Evolutionary conservation across 2,329 filamentous ascomycete species (phyloP).

Genomic region (Alternaria longipes): DNA sequence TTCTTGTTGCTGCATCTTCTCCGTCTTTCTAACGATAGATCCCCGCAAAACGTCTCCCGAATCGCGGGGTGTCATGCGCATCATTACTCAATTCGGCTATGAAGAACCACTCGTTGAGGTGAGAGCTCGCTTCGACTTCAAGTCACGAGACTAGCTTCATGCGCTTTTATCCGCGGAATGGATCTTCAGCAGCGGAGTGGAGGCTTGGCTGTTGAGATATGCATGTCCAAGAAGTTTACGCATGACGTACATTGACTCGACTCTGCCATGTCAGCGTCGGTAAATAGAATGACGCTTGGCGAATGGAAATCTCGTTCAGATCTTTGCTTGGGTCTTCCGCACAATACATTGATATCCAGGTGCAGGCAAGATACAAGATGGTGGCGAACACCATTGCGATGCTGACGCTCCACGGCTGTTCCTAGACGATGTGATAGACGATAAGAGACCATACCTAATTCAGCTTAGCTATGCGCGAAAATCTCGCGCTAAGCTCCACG

Average conservation of each 20-base stretch:
- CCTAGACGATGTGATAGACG: neutral
- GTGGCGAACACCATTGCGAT: too few species aligned
- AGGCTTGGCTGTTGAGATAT: conserved; percentile 5
- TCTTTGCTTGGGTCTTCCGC: neutral
- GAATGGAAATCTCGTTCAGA: neutral
- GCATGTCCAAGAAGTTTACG: neutral
- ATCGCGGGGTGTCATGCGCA: conserved; percentile 17
- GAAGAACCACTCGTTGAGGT: neutral
- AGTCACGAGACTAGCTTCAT: neutral
- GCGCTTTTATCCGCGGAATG: neutral
- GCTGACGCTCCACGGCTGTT: neutral
- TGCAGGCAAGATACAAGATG: too few species aligned
- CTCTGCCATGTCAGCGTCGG: conserved; percentile 2
- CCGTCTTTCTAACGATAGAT: conserved; percentile 10
- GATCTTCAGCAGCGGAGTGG: conserved; percentile 1
- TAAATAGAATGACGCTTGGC: neutral
- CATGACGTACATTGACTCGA: conserved; percentile 6
- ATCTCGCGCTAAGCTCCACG: neutral
- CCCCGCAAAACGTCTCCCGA: conserved; percentile 13
- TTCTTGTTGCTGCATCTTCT: conserved; percentile 1
- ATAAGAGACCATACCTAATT: neutral
- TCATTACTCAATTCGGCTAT: conserved; percentile 3
- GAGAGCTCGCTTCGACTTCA: neutral
- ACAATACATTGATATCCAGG: too few species aligned
- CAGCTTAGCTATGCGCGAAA: neutral